A percentile compares a stretch with the other conserved stretches of the same genome.
phyloP scores from a whole-genome alignment of 352 stramenopile species.

The Phytophthora melonis region DNA sequence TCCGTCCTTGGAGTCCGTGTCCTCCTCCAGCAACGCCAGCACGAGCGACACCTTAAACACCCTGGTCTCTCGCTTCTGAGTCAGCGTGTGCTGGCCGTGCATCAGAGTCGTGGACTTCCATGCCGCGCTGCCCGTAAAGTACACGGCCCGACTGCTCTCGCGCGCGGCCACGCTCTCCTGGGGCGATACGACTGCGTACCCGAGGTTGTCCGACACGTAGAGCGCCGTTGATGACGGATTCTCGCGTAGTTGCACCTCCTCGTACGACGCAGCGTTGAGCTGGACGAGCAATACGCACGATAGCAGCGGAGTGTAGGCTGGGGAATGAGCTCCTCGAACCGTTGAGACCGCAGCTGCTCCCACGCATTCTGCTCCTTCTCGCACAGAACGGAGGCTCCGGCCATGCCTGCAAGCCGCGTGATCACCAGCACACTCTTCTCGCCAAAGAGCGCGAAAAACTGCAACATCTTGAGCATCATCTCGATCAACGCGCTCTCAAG shows the following conservation, averaged over 20 bases:
- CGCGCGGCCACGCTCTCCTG: slow-evolving; percentile 29
- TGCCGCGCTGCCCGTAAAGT: slow-evolving; percentile 37
- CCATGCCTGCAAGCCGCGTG: slow-evolving; percentile 41
- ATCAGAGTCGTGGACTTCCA: slow-evolving; percentile 48
- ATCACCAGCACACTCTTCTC: slow-evolving; percentile 58
- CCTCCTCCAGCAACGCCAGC: slow-evolving; percentile 41
- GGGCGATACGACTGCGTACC: slow-evolving; percentile 54
- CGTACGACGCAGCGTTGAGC: slow-evolving; percentile 41
- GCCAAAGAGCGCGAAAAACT: slow-evolving; percentile 70
- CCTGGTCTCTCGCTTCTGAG: slow-evolving; percentile 35
- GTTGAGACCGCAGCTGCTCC: slow-evolving; percentile 46
- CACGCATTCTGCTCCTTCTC: slow-evolving; percentile 52
- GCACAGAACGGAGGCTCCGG: slow-evolving; percentile 25
- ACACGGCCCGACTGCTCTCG: slow-evolving; percentile 44
- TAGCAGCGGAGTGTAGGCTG: slow-evolving; percentile 45
- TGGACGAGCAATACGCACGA: slow-evolving; percentile 51
- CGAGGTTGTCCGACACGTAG: slow-evolving; percentile 42
- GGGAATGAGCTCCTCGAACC: slow-evolving; percentile 42
- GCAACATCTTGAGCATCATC: slow-evolving; percentile 60
- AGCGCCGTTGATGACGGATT: slow-evolving; percentile 44
- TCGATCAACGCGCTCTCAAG: slow-evolving; percentile 45
- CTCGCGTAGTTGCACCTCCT: slow-evolving; percentile 57
- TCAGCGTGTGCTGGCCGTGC: slow-evolving; percentile 27
- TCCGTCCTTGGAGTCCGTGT: slow-evolving; percentile 31
- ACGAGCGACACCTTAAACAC: slow-evolving; percentile 52